Evolutionary conservation across 208 protist genomes (phyloP).

Genomic region (Leptomonas seymouri): DNA sequence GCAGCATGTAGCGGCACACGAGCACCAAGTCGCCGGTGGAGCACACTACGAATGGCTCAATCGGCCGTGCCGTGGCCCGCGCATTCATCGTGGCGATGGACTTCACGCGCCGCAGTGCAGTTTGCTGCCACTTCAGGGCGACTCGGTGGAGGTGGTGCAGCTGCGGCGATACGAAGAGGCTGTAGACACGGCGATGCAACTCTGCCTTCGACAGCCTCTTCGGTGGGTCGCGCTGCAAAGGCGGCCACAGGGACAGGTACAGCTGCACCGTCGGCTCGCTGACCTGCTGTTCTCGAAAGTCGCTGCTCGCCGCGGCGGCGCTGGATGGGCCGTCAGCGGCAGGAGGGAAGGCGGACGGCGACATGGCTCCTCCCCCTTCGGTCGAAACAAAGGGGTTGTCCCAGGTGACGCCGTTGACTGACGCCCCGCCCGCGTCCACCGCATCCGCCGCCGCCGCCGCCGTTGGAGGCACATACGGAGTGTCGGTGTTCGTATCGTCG

Average conservation of each 20-base stretch:
- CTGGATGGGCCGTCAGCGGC: too few species aligned
- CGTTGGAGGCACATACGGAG: too few species aligned
- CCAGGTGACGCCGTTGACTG: neutral
- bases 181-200: conserved; percentile 38
- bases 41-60: conserved; percentile 79
- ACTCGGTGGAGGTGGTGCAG: conserved; percentile 67
- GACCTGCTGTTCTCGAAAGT: conserved; percentile 1
- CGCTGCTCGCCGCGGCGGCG: neutral
- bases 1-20: conserved; percentile 71
- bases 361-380: neutral
- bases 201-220: conserved; percentile 34
- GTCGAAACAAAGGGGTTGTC: neutral
- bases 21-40: conserved; percentile 75
- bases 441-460: too few species aligned
- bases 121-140: conserved; percentile 60
- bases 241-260: conserved; percentile 83
- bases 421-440: neutral
- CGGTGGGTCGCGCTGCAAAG: conserved; percentile 52
- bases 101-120: conserved; percentile 42
- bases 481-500: neutral
- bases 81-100: conserved; percentile 61
- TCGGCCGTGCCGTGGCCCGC: conserved; percentile 48
- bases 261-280: conserved; percentile 64
- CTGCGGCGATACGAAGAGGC: conserved; percentile 59
- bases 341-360: too few species aligned